Evolutionary conservation across 31 red algal species (phyloP).

Genomic region (Bonnemaisonia californica): DNA sequence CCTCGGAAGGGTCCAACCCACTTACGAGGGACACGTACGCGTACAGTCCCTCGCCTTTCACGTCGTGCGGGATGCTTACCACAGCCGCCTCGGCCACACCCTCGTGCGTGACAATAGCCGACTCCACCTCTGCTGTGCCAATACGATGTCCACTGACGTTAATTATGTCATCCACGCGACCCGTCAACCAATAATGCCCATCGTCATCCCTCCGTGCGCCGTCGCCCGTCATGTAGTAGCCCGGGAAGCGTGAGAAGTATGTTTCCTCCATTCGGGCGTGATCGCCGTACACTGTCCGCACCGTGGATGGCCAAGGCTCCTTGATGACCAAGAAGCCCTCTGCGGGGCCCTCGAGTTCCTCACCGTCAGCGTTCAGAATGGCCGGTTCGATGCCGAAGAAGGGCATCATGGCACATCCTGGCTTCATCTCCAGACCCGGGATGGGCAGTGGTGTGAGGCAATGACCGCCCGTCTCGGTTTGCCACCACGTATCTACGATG

Average conservation of each 20-base stretch:
- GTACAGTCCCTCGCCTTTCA: constrained; percentile 96
- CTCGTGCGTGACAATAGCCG: constrained; percentile 78
- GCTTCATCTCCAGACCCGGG: constrained; percentile 73
- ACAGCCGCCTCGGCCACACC: constrained; percentile 95
- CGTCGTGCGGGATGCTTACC: constrained; percentile 81
- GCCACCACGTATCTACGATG: constrained; percentile 99
- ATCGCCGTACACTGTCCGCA: constrained; percentile 91
- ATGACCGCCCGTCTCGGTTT: constrained; percentile 96
- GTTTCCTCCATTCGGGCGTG: constrained; percentile 91
- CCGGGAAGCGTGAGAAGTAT: constrained; percentile 91
- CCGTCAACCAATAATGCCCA: constrained; percentile 96
- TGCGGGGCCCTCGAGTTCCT: constrained; percentile 68
- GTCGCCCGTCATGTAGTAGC: constrained; percentile 97
- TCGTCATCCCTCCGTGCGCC: constrained; percentile 91
- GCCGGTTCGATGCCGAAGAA: constrained; percentile 92
- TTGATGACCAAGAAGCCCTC: constrained; percentile 93
- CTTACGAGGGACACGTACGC: constrained; percentile 88
- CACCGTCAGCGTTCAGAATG: constrained; percentile 76
- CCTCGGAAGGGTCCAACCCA: constrained; percentile 67
- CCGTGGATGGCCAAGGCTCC: constrained; percentile 78
- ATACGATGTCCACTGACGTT: constrained; percentile 99
- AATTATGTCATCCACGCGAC: constrained; percentile 95
- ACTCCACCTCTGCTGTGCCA: constrained; percentile 98
- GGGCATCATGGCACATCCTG: constrained; percentile 90
- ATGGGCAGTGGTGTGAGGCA: constrained; percentile 79